Base-by-base conservation (phyloP, 257 asterid species). In the Capsicum chinense region DNA sequence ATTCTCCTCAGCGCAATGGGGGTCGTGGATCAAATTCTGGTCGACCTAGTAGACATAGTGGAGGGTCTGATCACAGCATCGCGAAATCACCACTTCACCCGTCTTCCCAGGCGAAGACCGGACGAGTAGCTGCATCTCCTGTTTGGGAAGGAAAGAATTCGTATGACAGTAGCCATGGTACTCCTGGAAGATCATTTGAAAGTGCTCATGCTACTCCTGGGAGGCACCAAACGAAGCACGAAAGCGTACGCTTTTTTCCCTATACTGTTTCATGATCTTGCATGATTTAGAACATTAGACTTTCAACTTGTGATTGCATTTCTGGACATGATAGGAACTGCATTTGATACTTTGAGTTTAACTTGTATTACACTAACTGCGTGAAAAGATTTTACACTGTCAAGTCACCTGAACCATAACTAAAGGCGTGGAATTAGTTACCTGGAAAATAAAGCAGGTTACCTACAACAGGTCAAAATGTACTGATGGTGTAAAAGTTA, bases 61-160 rank as follows among this genome's bases (percentile, higher is more conserved):
- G 66, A 56, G 97, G 97, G 2, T 92, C 95, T 0, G 97, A 94
- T 48, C 90, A 87, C 56, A 89, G 93, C 86, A 68, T 91, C 73
- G 97, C 95, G 6, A 90, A 90, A 15, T 93, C 99, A 5, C 98
- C 98, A 1, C 88, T 91, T 70, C 97, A 96, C 84, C 95, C 97
- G 1, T 85, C 86, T 81, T 67, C 90, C 56, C 93, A 89, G 80
- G 93, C 86, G 1, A 95, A 88, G 85, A 80, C 21, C 19, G 95
- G 90, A 17, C 84, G 90, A 44, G 92, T 88, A 1, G 82, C 90
- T n/a, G 94, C 90, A n/a, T 92, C 97, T 17, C 97, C 95, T 67
- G 91, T 90, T 54, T 84, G 89, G 90, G 98, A 94, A 48, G 93
- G 93, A 19, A 92, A 85, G 90, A 93, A 68, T 86, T 84, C 85